A percentile compares a stretch with the other conserved stretches of the same genome.
These are phyloP conservation scores for Suillus hirtellus DNA, from an alignment of 768 basidiomycete genomes.

Conservation along the genomic window DNA sequence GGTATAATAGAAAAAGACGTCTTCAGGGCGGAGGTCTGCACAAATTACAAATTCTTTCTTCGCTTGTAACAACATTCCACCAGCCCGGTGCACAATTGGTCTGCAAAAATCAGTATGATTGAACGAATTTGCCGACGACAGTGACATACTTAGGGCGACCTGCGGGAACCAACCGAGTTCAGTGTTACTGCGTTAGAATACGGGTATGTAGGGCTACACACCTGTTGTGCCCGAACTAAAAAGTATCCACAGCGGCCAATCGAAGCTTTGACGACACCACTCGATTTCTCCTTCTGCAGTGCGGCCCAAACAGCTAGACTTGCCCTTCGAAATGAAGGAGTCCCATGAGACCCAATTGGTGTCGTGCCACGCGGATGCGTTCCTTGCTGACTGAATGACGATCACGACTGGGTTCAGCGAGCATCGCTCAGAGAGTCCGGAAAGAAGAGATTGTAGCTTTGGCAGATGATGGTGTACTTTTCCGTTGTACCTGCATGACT, in stretches of 20 bases:
- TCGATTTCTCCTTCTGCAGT: slow-evolving; percentile 58
- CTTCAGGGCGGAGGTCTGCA: slow-evolving; percentile 61
- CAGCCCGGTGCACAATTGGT: slow-evolving; percentile 76
- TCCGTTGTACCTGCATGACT: slow-evolving; percentile 60
- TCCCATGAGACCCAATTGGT: slow-evolving; percentile 53
- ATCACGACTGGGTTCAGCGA: slow-evolving; percentile 50
- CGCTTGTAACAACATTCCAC: slow-evolving; percentile 74
- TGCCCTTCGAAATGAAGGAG: slow-evolving; percentile 50
- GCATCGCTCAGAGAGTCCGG: slow-evolving; percentile 44
- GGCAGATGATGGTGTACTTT: slow-evolving; percentile 67
- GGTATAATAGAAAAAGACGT: slow-evolving; percentile 83
- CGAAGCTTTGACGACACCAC: slow-evolving; percentile 63
- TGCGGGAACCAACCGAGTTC: slow-evolving; percentile 11
- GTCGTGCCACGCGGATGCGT: slow-evolving; percentile 34
- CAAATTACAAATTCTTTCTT: slow-evolving; percentile 73
- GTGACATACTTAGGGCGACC: slow-evolving; percentile 55
- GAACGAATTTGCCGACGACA: neutral
- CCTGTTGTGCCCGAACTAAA: slow-evolving; percentile 88
- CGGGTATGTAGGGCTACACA: slow-evolving; percentile 15
- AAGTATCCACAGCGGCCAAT: slow-evolving; percentile 83
- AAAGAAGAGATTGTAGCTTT: slow-evolving; percentile 60
- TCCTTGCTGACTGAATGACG: slow-evolving; percentile 47
- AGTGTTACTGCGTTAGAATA: neutral
- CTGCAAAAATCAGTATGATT: slow-evolving; percentile 36
- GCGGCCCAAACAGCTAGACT: slow-evolving; percentile 46